Conservation (phyloP, 306 rosid genomes). For the Corylus americana region DNA sequence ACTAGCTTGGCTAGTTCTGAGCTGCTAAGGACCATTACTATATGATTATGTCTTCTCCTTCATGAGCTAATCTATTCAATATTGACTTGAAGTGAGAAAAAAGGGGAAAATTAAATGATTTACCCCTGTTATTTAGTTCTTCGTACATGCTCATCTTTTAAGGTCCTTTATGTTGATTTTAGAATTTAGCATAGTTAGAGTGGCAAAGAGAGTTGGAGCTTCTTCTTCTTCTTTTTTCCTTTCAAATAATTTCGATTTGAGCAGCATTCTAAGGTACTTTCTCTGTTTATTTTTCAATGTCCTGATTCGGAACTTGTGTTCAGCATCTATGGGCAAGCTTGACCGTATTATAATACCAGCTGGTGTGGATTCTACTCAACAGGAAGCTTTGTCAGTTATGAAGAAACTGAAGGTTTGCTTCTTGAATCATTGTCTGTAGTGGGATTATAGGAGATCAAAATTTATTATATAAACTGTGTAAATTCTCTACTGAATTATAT, state of each 20-base stretch:
- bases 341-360: conserved; percentile 55
- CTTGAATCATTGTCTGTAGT: conserved; percentile 15
- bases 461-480: not conserved
- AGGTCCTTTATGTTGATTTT: no score
- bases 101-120: no score
- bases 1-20: not conserved
- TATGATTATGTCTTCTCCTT: no score
- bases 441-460: conserved; percentile 5
- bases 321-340: conserved; percentile 47
- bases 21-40: no score
- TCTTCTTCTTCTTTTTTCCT: not conserved
- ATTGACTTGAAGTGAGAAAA: no score
- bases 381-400: conserved; percentile 69
- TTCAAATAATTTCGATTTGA: not conserved
- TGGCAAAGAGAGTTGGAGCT: no score
- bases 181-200: no score
- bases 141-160: no score
- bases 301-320: not conserved
- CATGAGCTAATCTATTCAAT: not conserved
- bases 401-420: conserved; percentile 76
- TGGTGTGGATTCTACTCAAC: conserved; percentile 79
- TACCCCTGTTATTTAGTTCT: no score
- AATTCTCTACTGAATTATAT: conserved; percentile 4
- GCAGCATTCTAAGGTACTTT: not conserved
- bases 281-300: conserved; percentile 5